phyloP scores from a whole-genome alignment of 352 stramenopile genomes.

The Thraustochytrium striatum region DNA sequence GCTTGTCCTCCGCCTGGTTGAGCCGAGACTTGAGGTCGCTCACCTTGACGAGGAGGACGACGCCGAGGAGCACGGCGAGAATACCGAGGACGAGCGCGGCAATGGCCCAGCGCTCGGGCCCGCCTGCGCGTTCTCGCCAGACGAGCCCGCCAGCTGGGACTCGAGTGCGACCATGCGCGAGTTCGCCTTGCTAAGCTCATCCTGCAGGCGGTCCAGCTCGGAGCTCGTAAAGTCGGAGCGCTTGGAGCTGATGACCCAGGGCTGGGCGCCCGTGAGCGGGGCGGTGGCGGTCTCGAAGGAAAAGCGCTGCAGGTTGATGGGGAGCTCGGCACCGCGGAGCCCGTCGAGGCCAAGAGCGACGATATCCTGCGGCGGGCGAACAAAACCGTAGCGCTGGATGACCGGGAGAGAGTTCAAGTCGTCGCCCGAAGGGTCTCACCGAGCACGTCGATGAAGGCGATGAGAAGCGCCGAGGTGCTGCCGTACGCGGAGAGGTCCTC shows the following conservation, averaged over 20 bases:
- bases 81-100: conserved; percentile 32
- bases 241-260: conserved; percentile 27
- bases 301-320: conserved; percentile 1
- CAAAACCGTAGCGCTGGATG: conserved; percentile 57
- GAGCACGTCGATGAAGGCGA: conserved; percentile 63
- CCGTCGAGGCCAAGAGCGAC: neutral
- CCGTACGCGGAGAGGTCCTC: conserved; percentile 62
- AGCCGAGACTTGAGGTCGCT: neutral
- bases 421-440: conserved; percentile 56
- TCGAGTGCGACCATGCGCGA: no score
- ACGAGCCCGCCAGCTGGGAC: no score
- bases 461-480: conserved; percentile 57
- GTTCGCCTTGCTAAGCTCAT: no score
- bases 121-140: no score
- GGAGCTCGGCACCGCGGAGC: conserved; percentile 6
- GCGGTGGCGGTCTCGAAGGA: conserved; percentile 13
- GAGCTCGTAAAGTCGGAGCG: neutral
- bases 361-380: conserved; percentile 51
- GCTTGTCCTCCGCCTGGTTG: neutral
- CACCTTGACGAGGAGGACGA: neutral
- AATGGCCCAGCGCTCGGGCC: no score
- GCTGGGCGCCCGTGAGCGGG: neutral
- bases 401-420: no score
- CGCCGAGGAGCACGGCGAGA: conserved; percentile 1
- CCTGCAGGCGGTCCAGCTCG: no score